phyloP scores from a whole-genome alignment of 2,329 filamentous ascomycete species.

The Cordyceps fumosorosea region DNA sequence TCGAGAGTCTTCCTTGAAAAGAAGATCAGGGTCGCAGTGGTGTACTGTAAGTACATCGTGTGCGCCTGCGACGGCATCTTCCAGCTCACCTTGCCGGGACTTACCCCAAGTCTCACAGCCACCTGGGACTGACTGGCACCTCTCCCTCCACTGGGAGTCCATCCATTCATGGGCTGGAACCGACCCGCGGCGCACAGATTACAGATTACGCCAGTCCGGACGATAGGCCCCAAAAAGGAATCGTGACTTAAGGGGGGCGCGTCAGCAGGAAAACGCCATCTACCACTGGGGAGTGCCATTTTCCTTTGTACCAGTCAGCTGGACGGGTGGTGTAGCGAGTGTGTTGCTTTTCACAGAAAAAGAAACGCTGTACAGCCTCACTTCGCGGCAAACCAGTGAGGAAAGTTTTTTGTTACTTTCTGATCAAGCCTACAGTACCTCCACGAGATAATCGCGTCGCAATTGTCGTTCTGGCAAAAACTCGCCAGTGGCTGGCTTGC shows the following conservation, averaged over 20 bases:
- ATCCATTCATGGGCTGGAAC: background rate
- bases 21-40: background rate
- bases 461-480: too few relatives aligned
- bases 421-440: background rate
- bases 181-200: constrained; percentile 1
- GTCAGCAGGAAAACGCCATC: constrained; percentile 10
- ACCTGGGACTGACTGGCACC: background rate
- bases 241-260: constrained; percentile 3
- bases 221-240: constrained; percentile 9
- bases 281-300: background rate
- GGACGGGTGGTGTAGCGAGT: background rate
- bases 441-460: too few relatives aligned
- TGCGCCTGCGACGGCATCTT: background rate
- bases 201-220: constrained; percentile 10
- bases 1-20: background rate
- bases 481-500: background rate
- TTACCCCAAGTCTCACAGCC: background rate
- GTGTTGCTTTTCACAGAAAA: background rate
- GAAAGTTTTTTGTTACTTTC: background rate
- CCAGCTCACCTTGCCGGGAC: background rate
- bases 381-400: background rate
- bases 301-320: background rate
- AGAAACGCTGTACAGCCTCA: background rate
- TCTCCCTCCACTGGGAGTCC: background rate
- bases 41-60: background rate